phyloP scores from a whole-genome alignment of 768 basidiomycete genomes.

The Fibroporia radiculosa region DNA sequence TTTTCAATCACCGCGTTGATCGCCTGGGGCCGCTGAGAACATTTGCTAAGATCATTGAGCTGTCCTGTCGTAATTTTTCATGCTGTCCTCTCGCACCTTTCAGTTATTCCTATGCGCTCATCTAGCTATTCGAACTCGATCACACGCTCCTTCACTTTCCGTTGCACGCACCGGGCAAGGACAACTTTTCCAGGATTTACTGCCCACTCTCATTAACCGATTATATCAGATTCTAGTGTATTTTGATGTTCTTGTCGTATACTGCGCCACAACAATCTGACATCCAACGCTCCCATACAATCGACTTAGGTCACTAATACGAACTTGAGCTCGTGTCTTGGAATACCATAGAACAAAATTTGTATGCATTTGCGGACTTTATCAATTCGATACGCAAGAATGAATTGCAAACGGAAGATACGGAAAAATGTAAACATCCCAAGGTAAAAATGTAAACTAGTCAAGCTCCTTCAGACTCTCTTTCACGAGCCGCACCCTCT shows the following conservation, averaged over 20 bases:
- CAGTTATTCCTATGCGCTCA: constrained; percentile 17
- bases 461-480: constrained; percentile 31
- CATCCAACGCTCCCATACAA: too few species aligned
- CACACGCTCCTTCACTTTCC: constrained; percentile 8
- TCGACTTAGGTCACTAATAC: too few species aligned
- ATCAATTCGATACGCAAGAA: too few species aligned
- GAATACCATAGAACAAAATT: too few species aligned
- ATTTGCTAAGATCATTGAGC: neutral
- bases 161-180: neutral
- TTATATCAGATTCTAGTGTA: constrained; percentile 1
- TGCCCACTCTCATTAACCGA: constrained; percentile 4
- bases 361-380: too few species aligned
- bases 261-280: too few species aligned
- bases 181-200: neutral
- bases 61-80: constrained; percentile 8
- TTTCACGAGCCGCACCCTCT: constrained; percentile 38
- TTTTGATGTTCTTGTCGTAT: neutral
- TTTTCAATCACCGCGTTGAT: constrained; percentile 59
- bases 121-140: constrained; percentile 15
- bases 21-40: constrained; percentile 2
- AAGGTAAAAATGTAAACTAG: too few species aligned
- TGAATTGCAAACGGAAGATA: too few species aligned
- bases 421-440: too few species aligned
- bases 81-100: constrained; percentile 8
- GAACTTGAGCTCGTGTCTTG: too few species aligned